Base-by-base conservation (phyloP, 345 rosid genomes). In the Linum tenue region DNA sequence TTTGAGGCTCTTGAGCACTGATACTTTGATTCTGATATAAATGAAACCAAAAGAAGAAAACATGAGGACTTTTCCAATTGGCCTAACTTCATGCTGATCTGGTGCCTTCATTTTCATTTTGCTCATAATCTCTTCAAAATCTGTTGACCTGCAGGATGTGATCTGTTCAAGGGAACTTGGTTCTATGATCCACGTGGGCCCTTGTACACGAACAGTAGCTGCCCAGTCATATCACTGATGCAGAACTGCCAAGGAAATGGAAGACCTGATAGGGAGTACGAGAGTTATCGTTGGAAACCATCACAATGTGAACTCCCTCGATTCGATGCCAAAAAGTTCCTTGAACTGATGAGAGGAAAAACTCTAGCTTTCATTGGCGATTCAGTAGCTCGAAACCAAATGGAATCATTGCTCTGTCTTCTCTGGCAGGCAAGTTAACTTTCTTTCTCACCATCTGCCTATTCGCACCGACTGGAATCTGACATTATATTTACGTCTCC, bases 181-280 rank as follows among this genome's bases (percentile, higher is more conserved):
- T 82, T 87, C 78, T 81, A 85, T 76, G 99, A 95, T 86, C 67
- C 88, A 12, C 37, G 42, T 37, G 97, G 92, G 67, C 97, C 96
- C 44, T 6, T 70, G 53, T 95, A 95, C 84, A 83, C 96, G 56
- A 95, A 88, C 97, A 85, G 88, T 81, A 69, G 91, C 3, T 95
- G 99, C 77, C 97, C 97, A 60, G 77, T 88, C 62, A 40, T 91
- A 59, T 84, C 96, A 35, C 99, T 88, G 89, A 89, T 86, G 97
- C 97, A 89, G 83, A 95, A 95, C 80, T 95, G 99, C 81, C 99
- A 86, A 78, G 99, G 97, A 5, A 95, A 95, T 68, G 99, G 97
- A 66, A 84, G 99, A 74, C 91, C 95, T 48, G 99, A 95, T 74
- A 85, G 77, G 67, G 91, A 85, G 72, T 88, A 95, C 51, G 97